Conservation (phyloP, 805 yeast species). For the Lachancea mirantina region DNA sequence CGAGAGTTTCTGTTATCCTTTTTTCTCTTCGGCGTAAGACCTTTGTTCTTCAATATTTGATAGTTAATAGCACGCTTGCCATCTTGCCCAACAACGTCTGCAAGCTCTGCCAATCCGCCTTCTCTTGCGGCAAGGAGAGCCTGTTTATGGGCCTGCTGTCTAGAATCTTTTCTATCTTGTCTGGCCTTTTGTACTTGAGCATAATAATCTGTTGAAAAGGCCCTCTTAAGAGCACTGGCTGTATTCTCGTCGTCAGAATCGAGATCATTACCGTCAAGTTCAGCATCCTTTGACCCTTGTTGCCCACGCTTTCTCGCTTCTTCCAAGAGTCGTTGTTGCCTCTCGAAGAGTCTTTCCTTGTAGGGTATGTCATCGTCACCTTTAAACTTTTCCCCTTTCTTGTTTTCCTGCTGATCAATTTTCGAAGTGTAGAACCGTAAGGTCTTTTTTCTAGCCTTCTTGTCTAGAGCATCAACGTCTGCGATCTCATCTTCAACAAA, state of each 20-base stretch:
- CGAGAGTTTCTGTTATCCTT: slow-evolving; percentile 93
- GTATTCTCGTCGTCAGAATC: slow-evolving; percentile 41
- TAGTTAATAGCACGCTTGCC: slow-evolving; percentile 94
- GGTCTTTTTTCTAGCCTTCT: slow-evolving; percentile 67
- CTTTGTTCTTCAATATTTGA: slow-evolving; percentile 94
- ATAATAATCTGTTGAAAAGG: slow-evolving; percentile 53
- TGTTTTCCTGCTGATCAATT: slow-evolving; percentile 75
- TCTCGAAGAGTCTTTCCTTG: slow-evolving; percentile 80
- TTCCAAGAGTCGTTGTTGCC: slow-evolving; percentile 79
- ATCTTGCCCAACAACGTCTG: slow-evolving; percentile 52
- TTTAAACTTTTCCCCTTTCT: slow-evolving; percentile 48
- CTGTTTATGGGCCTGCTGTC: slow-evolving; percentile 55
- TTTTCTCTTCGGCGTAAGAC: slow-evolving; percentile 86
- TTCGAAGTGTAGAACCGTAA: slow-evolving; percentile 95
- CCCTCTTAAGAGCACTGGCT: slow-evolving; percentile 38
- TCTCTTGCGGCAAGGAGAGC: slow-evolving; percentile 78
- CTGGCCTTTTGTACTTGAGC: slow-evolving; percentile 44
- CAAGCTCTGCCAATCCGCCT: slow-evolving; percentile 73
- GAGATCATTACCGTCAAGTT: slow-evolving; percentile 45
- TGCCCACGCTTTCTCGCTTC: slow-evolving; percentile 84
- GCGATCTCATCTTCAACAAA: slow-evolving; percentile 67
- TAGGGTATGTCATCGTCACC: slow-evolving; percentile 94
- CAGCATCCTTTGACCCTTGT: slow-evolving; percentile 48
- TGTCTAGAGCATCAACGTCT: slow-evolving; percentile 81
- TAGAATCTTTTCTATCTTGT: slow-evolving; percentile 41